These are phyloP conservation scores for Aspergillus ostianus DNA, from an alignment of 495 filamentous ascomycete genomes.

Conservation along the genomic window DNA sequence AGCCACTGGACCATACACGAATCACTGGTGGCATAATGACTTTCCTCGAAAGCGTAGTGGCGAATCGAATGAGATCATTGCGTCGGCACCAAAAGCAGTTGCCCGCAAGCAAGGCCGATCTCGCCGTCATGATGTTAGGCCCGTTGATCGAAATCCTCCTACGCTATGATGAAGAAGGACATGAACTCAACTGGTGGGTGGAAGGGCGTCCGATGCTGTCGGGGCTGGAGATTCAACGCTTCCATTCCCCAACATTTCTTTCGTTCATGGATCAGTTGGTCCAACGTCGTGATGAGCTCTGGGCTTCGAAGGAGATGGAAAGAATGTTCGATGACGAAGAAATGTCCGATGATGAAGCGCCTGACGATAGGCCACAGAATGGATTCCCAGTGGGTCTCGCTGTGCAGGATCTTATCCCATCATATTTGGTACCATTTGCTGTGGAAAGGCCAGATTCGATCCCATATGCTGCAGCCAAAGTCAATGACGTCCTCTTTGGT, in stretches of 20 bases:
- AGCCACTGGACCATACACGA: background rate
- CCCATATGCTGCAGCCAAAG: background rate
- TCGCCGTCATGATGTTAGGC: background rate
- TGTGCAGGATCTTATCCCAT: background rate
- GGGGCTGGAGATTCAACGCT: too few relatives aligned
- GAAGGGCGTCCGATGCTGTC: too few relatives aligned
- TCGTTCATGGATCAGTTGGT: too few relatives aligned
- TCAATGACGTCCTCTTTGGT: background rate
- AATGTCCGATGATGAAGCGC: too few relatives aligned
- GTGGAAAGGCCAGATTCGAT: background rate
- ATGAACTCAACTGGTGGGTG: too few relatives aligned
- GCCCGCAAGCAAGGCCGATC: background rate
- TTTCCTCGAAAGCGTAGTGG: background rate
- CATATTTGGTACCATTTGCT: background rate
- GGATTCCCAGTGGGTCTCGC: background rate
- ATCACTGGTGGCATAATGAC: background rate
- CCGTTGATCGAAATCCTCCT: background rate
- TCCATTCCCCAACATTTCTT: too few relatives aligned
- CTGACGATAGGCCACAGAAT: background rate
- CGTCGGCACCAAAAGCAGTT: background rate
- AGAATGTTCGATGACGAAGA: too few relatives aligned
- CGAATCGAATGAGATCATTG: background rate
- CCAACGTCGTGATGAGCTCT: too few relatives aligned
- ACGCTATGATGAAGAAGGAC: background rate
- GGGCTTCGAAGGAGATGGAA: too few relatives aligned